Evolutionary conservation across 2,329 filamentous ascomycete species (phyloP), one percentile per base, ranked within the genome.

Genomic region (Colletotrichum navitas): DNA sequence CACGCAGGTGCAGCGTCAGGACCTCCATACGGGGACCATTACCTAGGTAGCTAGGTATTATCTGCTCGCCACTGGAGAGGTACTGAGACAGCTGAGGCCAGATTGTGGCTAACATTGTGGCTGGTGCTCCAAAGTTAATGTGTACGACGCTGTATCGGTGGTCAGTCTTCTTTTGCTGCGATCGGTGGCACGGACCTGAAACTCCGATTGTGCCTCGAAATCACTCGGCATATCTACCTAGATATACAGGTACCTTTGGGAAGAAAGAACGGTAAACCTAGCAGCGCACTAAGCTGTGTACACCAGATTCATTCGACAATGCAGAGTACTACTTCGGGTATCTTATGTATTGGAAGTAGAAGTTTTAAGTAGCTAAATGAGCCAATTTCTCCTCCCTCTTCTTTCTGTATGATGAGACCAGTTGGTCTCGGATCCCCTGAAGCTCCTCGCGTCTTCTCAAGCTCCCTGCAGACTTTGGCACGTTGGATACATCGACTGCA

Each of bases 401-500:
- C 72, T 79, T 81, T 54, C 81, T 77, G 68, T 83, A 82, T n/a
- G 81, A 79, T 55, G 82, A 80, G 58, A 83, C 70, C 43, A 83
- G 78, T 52, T 82, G 78, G 21, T 80, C 76, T 29, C 81, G 77
- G 21, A 77, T 77, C 56, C 73, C 74, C 65, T 83, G 80, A 24
- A 83, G 74, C 74, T 83, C 81, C 67, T 83, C 81, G n/a, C 81
- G 79, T 39, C 81, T 79, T 65, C 79, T 77, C 63, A 83, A 74
- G 72, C 81, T 83, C 45, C 81, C 81, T 10, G 81, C 80, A 21
- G 81, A 74, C 70, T 82, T 83, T 51, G 81, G 81, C 18, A 83
- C 75, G 49, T 78, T 80, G 5, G 73, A 78, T 14, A 83, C 81
- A 39, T 82, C 77, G 18, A 81, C 81, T 0, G 75, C 73, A 14